Base-by-base conservation (phyloP, 1,284 basidiomycete genomes). In the Lentinus polychrous region DNA sequence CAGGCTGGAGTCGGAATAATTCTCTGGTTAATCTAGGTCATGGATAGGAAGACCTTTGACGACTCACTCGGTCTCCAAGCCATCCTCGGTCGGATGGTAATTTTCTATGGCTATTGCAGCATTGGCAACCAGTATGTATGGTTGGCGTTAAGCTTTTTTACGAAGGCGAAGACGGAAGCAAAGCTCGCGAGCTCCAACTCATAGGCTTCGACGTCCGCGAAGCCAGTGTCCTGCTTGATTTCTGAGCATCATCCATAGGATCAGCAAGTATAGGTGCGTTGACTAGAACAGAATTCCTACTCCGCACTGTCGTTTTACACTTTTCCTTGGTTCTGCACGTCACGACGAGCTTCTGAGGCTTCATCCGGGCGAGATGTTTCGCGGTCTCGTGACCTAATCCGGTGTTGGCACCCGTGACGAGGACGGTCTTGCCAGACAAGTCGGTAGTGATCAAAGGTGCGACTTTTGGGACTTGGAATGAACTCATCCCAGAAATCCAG, bases 261-360 rank as follows among this genome's bases (percentile, higher is more conserved):
- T 43, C 48, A 72, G 69, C 53, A 2, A n/a, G 35, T 14, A 5
- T 37, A 73, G 48, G 60, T 70, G 32, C 52, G 58, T 52, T 63
- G 51, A 48, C 50, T 73, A 17, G 71, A 63, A 55, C 70, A 74
- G 1, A 64, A 22, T 70, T 14, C 73, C 41, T 36, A 75, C 64
- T 6, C 75, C 57, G 22, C 59, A 66, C 8, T 53, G 64, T 0
- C 72, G 67, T 17, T 61, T 64, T 71, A 72, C 73, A 1, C 55
- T 51, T 1, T 71, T 70, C 46, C 75, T 70, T 52, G 74, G 73
- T 51, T 68, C 71, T 1, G 69, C 54, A 0, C 71, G 66, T 48
- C 75, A 68, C 65, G 0, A 74, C 74, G 23, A 76, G 56, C 0
- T 73, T 72, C 3, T 57, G 57, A 51, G 74, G 75, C 1, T 72